These are phyloP conservation scores for Suillus lakei DNA, from an alignment of 768 basidiomycete genomes.

Conservation along the genomic window DNA sequence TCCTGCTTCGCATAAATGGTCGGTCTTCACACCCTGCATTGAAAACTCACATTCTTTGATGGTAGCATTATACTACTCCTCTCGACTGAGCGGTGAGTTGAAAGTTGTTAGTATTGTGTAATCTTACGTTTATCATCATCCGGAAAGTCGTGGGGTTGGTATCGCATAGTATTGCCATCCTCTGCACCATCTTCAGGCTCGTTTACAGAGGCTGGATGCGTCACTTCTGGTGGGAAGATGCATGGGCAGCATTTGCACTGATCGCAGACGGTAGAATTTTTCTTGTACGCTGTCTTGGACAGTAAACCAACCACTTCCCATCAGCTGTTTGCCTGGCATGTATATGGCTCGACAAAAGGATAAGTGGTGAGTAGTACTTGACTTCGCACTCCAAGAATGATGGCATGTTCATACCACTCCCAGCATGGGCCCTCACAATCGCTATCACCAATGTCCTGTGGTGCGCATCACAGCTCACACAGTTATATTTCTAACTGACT, in stretches of 20 bases:
- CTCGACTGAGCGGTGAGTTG: not conserved
- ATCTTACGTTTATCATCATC: not conserved
- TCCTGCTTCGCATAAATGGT: not conserved
- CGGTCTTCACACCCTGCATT: not conserved
- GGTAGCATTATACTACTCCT: not conserved
- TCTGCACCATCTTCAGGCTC: constrained; percentile 29
- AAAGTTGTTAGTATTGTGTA: not conserved
- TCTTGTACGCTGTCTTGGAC: not conserved
- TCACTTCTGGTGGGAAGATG: constrained; percentile 37
- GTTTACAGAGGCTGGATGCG: constrained; percentile 22
- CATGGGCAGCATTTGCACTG: constrained; percentile 28
- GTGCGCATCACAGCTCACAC: constrained; percentile 9
- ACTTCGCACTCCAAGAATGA: constrained; percentile 5
- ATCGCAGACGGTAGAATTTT: constrained; percentile 14
- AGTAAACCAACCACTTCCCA: not conserved
- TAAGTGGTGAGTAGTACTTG: constrained; percentile 14
- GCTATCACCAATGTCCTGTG: constrained; percentile 24
- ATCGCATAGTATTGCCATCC: constrained; percentile 27
- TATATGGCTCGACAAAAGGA: constrained; percentile 9
- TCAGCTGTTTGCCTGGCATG: constrained; percentile 15
- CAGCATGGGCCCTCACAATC: constrained; percentile 20
- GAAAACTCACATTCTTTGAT: not conserved
- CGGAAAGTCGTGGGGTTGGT: constrained; percentile 19
- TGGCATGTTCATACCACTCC: not conserved
- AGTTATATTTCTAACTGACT: constrained; percentile 4